These are phyloP conservation scores for Penicillium psychrosexuale DNA, from an alignment of 2,329 filamentous ascomycete species.

Conservation along the genomic window DNA sequence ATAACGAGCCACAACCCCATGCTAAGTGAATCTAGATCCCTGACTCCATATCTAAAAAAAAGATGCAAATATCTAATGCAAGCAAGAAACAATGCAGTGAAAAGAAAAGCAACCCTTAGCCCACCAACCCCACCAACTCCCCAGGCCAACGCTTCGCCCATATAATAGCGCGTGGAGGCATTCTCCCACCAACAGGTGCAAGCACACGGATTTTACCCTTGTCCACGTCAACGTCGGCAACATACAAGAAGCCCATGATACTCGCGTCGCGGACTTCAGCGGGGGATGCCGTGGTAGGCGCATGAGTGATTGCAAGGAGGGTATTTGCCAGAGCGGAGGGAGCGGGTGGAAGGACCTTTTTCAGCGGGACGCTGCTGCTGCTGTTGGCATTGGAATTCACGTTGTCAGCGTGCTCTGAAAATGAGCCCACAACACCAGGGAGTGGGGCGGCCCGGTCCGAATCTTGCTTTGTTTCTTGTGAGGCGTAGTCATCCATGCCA, in stretches of 20 bases:
- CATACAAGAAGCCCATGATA: slow-evolving; percentile 89
- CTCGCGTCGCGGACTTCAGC: slow-evolving; percentile 74
- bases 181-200: slow-evolving; percentile 75
- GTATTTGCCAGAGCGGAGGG: slow-evolving; percentile 67
- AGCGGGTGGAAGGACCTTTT: slow-evolving; percentile 62
- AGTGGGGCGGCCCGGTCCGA: slow-evolving; percentile 18
- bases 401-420: slow-evolving; percentile 15
- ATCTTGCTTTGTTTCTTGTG: slow-evolving; percentile 18
- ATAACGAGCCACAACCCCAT: slow-evolving; percentile 1
- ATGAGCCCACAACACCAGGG: slow-evolving; percentile 22
- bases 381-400: slow-evolving; percentile 20
- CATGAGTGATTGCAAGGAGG: slow-evolving; percentile 80
- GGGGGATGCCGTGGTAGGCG: slow-evolving; percentile 64
- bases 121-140: slow-evolving; percentile 72
- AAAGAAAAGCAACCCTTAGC: slow-evolving; percentile 34
- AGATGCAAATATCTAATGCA: neutral
- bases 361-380: slow-evolving; percentile 41
- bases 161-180: slow-evolving; percentile 76
- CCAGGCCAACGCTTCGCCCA: slow-evolving; percentile 81
- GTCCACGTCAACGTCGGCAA: slow-evolving; percentile 84
- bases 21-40: neutral
- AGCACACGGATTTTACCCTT: slow-evolving; percentile 77
- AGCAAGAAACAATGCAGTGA: neutral
- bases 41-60: slow-evolving; percentile 1
- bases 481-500: slow-evolving; percentile 18